These are phyloP conservation scores for Vicia faba DNA, from an alignment of 306 rosid genomes.

Conservation along the genomic window DNA sequence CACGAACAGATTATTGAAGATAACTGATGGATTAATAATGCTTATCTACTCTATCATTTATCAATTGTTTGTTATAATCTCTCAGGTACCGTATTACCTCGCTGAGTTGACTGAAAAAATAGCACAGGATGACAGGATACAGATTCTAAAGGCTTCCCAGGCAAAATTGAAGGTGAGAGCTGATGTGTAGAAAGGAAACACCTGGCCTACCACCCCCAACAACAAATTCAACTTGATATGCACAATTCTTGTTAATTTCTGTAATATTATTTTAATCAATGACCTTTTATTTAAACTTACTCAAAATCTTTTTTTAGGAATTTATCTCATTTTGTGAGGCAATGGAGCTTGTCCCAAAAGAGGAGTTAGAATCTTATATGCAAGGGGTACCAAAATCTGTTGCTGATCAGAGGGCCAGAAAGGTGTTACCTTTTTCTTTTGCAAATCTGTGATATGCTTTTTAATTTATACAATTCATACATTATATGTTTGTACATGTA, in stretches of 20 bases:
- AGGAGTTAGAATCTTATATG: conserved; percentile 62
- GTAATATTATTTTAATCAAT: neutral
- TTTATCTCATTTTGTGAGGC: conserved; percentile 86
- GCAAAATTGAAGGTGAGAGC: conserved; percentile 73
- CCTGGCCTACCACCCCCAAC: neutral
- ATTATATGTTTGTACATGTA: conserved; percentile 12
- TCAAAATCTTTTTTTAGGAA: conserved; percentile 52
- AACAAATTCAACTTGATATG: conserved; percentile 7
- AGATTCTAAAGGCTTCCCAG: conserved; percentile 70
- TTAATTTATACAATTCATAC: neutral
- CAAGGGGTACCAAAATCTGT: conserved; percentile 57
- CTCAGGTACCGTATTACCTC: conserved; percentile 86
- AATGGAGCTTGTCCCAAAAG: conserved; percentile 85
- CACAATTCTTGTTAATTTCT: neutral
- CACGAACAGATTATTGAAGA: neutral
- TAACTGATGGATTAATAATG: conserved; percentile 11
- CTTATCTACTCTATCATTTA: conserved; percentile 3
- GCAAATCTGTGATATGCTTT: conserved; percentile 2
- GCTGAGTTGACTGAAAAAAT: conserved; percentile 87
- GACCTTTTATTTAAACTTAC: conserved; percentile 26
- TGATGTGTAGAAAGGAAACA: conserved; percentile 7
- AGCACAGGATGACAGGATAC: conserved; percentile 74
- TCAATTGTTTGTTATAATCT: conserved; percentile 14
- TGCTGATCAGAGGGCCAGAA: conserved; percentile 85
- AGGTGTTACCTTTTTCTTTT: conserved; percentile 45